Evolutionary conservation across 2,329 filamentous ascomycete species (phyloP).

Genomic region (Trichophyton rubrum): DNA sequence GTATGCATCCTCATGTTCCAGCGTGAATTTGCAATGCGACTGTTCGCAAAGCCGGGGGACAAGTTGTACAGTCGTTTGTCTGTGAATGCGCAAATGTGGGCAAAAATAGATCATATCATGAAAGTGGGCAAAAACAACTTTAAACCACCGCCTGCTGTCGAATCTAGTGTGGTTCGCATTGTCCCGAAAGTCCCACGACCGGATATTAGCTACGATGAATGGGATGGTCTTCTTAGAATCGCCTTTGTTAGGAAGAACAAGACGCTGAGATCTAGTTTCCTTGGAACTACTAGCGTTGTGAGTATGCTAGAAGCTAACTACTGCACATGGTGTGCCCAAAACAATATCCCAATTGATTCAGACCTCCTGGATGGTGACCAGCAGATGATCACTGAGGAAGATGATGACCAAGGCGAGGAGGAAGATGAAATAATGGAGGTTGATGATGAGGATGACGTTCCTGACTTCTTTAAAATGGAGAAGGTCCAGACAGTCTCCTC

Average conservation of each 20-base stretch:
- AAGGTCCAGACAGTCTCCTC: slow-evolving; percentile 27
- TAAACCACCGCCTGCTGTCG: slow-evolving; percentile 84
- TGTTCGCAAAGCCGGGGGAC: slow-evolving; percentile 80
- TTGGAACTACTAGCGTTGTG: slow-evolving; percentile 69
- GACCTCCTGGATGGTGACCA: slow-evolving; percentile 29
- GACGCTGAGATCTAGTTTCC: slow-evolving; percentile 68
- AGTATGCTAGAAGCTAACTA: slow-evolving; percentile 80
- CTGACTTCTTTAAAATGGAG: slow-evolving; percentile 68
- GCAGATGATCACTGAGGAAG: slow-evolving; percentile 24
- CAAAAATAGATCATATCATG: slow-evolving; percentile 59
- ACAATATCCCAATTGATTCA: slow-evolving; percentile 67
- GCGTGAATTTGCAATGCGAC: slow-evolving; percentile 79
- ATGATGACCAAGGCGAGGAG: slow-evolving; percentile 25
- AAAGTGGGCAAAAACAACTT: slow-evolving; percentile 97
- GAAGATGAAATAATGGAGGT: slow-evolving; percentile 41
- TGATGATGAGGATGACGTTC: slow-evolving; percentile 53
- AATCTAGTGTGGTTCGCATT: slow-evolving; percentile 79
- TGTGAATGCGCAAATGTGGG: slow-evolving; percentile 91
- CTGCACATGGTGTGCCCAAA: slow-evolving; percentile 76
- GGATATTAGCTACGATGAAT: slow-evolving; percentile 85
- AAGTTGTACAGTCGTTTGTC: slow-evolving; percentile 80
- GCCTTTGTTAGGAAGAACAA: slow-evolving; percentile 84
- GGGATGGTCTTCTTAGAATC: slow-evolving; percentile 77
- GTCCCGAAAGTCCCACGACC: slow-evolving; percentile 77
- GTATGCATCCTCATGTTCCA: slow-evolving; percentile 92